Conservation (phyloP, 768 basidiomycete species). For the Lactifluus volemus region DNA sequence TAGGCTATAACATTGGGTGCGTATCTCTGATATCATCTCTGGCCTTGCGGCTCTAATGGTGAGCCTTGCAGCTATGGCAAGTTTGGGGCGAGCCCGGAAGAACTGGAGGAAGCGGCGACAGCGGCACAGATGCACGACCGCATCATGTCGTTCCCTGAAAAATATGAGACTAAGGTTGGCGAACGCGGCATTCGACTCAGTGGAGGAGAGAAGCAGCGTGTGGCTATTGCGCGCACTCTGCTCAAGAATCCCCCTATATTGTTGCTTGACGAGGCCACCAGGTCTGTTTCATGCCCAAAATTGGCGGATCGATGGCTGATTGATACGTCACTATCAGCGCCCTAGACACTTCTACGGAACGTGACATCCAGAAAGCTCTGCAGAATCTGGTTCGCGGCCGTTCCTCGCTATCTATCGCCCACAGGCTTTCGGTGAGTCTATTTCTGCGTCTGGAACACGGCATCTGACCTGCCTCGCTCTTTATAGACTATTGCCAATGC, state of each 20-base stretch:
- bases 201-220: slow-evolving; percentile 89
- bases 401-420: slow-evolving; percentile 71
- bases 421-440: slow-evolving; percentile 53
- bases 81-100: slow-evolving; percentile 57
- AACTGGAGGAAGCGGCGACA: slow-evolving; percentile 69
- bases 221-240: slow-evolving; percentile 80
- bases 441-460: not conserved
- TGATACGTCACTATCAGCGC: slow-evolving; percentile 38
- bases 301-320: not conserved
- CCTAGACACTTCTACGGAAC: slow-evolving; percentile 84
- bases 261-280: slow-evolving; percentile 68
- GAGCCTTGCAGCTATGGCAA: slow-evolving; percentile 54
- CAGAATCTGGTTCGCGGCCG: slow-evolving; percentile 67
- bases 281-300: slow-evolving; percentile 29
- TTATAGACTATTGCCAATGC: slow-evolving; percentile 44
- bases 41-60: not conserved
- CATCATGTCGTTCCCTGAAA: slow-evolving; percentile 76
- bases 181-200: slow-evolving; percentile 82
- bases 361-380: slow-evolving; percentile 83
- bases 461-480: slow-evolving; percentile 14
- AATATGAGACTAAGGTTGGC: slow-evolving; percentile 83
- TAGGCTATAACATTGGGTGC: slow-evolving; percentile 66
- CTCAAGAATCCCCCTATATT: slow-evolving; percentile 80
- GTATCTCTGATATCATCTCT: slow-evolving; percentile 16
- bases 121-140: slow-evolving; percentile 86